Base-by-base conservation (phyloP, 768 basidiomycete species). In the Lentinula raphanica region DNA sequence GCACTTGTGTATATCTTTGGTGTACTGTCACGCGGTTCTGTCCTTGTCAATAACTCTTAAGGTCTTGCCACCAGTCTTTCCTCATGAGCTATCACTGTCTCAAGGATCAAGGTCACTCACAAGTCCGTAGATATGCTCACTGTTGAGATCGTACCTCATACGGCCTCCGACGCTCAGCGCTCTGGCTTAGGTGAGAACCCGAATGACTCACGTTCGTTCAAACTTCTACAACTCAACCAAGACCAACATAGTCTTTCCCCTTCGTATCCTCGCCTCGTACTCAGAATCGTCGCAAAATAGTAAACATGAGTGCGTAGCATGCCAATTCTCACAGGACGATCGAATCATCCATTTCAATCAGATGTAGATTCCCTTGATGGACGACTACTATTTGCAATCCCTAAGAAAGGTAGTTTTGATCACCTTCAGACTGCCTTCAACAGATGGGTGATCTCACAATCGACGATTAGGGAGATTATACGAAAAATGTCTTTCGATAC, bases 351-450 rank as follows among this genome's bases (percentile, higher is more conserved):
- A 5, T 49, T 13, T 12, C 19, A 6, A 25, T 56, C 51, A 83
- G 86, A 94, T 69, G 69, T 81, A n/a, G 91, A 94, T 63, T 74
- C 86, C 19, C 80, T 98, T 55, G 81, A 92, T 60, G 94, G 92
- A 48, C 84, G 94, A 42, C 68, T 96, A 60, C 78, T 99, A 38
- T 96, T 99, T 64, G 96, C 95, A 8, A 92, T 99, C 64, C 96
- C 96, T 1, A 98, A 98, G 79, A 99, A 98, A 84, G 96, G 96
- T 87, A 62, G 48, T 65, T 38, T 36, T 49, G 42, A 54, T 39
- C 27, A 23, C 15, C 5, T 65, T 38, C 39, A 49, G 42, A 54
- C 39, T 29, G 25, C 15, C 5, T 21, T 19, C 35, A 9, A 23
- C 4, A 38, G 25, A 59, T 27, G 39, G 19, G 35, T n/a, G 13